Conservation (phyloP, 495 filamentous ascomycete species). For the Daldinia vernicosa region DNA sequence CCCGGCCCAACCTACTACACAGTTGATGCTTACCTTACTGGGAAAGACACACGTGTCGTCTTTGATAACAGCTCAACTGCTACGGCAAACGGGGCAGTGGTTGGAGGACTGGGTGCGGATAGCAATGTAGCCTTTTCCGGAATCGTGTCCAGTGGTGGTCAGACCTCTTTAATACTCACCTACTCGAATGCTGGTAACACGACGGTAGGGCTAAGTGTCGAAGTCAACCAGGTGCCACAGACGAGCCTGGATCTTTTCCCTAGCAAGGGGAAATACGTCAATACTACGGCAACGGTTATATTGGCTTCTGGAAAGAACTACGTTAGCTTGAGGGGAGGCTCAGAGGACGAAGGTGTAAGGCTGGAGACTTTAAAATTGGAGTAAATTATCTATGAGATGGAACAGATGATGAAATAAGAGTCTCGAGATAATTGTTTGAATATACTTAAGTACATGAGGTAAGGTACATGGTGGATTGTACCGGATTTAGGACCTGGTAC, state of each 20-base stretch:
- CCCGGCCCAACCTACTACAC: conserved; percentile 40
- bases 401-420: neutral
- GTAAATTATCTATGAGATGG: neutral
- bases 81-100: conserved; percentile 48
- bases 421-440: neutral
- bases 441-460: too few species aligned
- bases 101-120: conserved; percentile 37
- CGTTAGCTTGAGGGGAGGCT: conserved; percentile 46
- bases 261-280: conserved; percentile 37
- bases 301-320: conserved; percentile 47
- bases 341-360: conserved; percentile 25
- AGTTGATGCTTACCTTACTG: conserved; percentile 48
- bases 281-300: conserved; percentile 18
- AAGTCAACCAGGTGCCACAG: conserved; percentile 43
- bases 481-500: too few species aligned
- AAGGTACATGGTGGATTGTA: too few species aligned
- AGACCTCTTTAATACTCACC: conserved; percentile 25
- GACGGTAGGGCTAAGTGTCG: conserved; percentile 32
- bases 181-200: conserved; percentile 38
- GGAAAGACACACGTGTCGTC: conserved; percentile 37
- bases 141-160: conserved; percentile 34
- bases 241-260: conserved; percentile 27
- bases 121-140: conserved; percentile 49
- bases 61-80: conserved; percentile 42
- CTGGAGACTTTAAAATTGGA: conserved; percentile 32